Evolutionary conservation across 768 basidiomycete species (phyloP).

Genomic region (Termitomyces sp.): DNA sequence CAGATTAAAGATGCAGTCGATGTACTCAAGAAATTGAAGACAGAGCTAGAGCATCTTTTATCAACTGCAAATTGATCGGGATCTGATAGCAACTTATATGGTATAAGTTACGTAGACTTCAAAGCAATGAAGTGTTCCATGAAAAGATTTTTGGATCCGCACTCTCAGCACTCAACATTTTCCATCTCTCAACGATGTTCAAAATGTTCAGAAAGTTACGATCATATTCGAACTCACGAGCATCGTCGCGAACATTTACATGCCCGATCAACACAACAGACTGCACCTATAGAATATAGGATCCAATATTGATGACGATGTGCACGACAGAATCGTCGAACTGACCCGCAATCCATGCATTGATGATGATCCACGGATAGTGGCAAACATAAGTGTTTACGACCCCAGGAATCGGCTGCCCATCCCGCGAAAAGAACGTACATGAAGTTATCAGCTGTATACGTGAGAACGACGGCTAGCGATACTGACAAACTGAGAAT

Average conservation of each 20-base stretch:
- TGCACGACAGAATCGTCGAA: too few species aligned
- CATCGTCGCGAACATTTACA: too few species aligned
- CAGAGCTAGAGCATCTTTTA: conserved; percentile 36
- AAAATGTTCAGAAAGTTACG: too few species aligned
- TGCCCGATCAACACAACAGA: too few species aligned
- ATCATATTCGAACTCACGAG: too few species aligned
- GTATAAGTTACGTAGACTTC: background rate
- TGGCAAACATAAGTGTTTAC: background rate
- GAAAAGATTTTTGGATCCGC: background rate
- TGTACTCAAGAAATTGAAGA: conserved; percentile 61
- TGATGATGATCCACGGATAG: background rate
- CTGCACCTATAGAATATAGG: too few species aligned
- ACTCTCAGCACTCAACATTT: too few species aligned
- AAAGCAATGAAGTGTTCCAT: background rate
- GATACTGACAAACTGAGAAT: background rate
- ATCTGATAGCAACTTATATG: background rate
- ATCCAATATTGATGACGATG: too few species aligned
- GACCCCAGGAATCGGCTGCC: background rate
- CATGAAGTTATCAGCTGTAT: background rate
- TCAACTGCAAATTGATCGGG: background rate
- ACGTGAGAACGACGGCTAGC: background rate
- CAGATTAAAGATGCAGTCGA: conserved; percentile 58
- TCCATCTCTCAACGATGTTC: too few species aligned
- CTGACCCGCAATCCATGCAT: too few species aligned
- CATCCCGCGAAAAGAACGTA: background rate